Percentiles rank a stretch among this genome's conserved stretches.
These are phyloP conservation scores for Brasenia schreberi DNA, from an alignment of 164 flowering plant species.

Conservation along the genomic window DNA sequence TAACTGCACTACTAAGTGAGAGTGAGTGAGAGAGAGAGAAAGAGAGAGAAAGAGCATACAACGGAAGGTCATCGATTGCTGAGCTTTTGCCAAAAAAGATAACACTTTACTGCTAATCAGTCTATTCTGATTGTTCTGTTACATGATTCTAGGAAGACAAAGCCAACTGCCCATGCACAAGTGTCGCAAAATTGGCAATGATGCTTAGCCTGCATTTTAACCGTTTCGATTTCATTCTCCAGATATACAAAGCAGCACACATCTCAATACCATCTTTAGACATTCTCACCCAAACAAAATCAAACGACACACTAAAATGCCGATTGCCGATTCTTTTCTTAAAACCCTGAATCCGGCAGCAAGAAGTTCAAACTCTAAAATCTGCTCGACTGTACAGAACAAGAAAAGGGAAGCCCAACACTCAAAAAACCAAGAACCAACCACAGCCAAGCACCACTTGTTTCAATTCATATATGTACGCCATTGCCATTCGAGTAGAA, in stretches of 20 bases:
- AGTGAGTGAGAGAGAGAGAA: rapidly evolving
- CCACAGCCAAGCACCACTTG: no score
- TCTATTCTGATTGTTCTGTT: no score
- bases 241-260: not conserved
- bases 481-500: conserved; percentile 8
- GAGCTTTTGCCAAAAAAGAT: no score
- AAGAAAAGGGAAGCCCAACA: no score
- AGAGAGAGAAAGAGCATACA: no score
- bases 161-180: not conserved
- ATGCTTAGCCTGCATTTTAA: not conserved
- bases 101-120: no score
- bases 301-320: not conserved
- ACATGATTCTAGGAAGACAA: no score
- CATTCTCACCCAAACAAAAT: not conserved
- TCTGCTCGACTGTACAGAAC: no score
- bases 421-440: no score
- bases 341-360: not conserved
- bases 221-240: not conserved
- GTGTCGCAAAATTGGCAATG: not conserved
- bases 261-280: not conserved
- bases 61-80: no score
- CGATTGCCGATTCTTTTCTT: not conserved
- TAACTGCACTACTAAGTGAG: rapidly evolving
- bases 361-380: not conserved
- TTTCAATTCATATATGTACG: not conserved